A percentile compares a stretch with the other conserved stretches of the same genome.
Conservation (phyloP, 2,329 filamentous ascomycete genomes). For the Fusarium sambucinum region DNA sequence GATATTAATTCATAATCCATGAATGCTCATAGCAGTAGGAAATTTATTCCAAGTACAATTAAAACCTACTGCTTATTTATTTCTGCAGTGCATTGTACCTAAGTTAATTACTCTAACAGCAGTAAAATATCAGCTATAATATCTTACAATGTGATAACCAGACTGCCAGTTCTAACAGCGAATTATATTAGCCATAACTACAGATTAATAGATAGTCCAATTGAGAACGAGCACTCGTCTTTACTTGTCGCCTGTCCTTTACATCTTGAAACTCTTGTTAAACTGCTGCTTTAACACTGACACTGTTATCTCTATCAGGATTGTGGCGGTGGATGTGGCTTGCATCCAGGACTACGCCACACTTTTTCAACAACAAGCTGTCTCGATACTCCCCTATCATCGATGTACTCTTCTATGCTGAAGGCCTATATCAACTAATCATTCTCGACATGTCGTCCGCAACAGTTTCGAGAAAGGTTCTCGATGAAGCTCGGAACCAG, state of each 20-base stretch:
- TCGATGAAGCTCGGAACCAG: constrained; percentile 40
- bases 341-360: constrained; percentile 17
- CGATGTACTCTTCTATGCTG: neutral
- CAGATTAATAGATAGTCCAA: neutral
- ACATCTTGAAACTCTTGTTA: neutral
- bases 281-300: neutral
- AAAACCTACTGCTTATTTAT: neutral
- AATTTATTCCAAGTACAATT: neutral
- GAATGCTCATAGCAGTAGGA: neutral
- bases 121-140: neutral
- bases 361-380: constrained; percentile 11
- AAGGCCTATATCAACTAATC: neutral
- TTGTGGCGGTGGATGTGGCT: neutral
- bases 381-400: constrained; percentile 14
- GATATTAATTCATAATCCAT: neutral
- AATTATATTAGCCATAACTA: too few species aligned
- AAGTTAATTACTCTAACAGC: neutral
- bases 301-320: neutral
- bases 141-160: neutral
- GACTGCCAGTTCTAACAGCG: neutral
- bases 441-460: constrained; percentile 33
- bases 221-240: neutral
- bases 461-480: constrained; percentile 7
- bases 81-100: neutral
- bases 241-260: neutral